phyloP scores from a whole-genome alignment of 371 early-diverging fungal genomes.

The Zopfochytrium polystomum region DNA sequence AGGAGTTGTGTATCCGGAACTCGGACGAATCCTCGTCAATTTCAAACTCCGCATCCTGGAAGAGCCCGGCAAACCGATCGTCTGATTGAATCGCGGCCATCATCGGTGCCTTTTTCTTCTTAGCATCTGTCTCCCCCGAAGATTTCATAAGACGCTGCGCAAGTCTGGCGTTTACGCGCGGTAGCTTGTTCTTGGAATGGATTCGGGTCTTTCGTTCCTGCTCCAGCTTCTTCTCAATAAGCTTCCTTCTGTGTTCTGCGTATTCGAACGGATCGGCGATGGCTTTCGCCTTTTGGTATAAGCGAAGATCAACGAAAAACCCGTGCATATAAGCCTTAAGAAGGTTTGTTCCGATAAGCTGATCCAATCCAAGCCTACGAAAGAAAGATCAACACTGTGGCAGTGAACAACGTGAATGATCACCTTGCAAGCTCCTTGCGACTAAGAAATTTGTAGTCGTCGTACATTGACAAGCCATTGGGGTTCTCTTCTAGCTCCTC shows the following conservation, averaged over 20 bases:
- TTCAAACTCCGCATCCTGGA: slow-evolving; percentile 89
- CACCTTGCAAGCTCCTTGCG: slow-evolving; percentile 74
- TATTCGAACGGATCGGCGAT: slow-evolving; percentile 97
- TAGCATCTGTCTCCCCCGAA: slow-evolving; percentile 41
- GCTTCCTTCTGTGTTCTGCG: slow-evolving; percentile 78
- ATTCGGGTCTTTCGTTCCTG: slow-evolving; percentile 88
- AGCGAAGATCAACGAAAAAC: slow-evolving; percentile 91
- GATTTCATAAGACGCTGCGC: slow-evolving; percentile 70
- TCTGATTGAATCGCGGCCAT: slow-evolving; percentile 65
- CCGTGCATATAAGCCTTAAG: slow-evolving; percentile 98
- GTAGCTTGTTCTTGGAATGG: slow-evolving; percentile 78
- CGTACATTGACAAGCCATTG: slow-evolving; percentile 74
- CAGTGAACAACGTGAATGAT: not conserved
- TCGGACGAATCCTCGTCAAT: slow-evolving; percentile 85
- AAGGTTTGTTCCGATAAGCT: slow-evolving; percentile 88
- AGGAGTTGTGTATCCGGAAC: slow-evolving; percentile 82
- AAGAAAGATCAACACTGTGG: not conserved
- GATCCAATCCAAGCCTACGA: slow-evolving; percentile 79
- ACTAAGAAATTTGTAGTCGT: slow-evolving; percentile 96
- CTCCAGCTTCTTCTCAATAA: slow-evolving; percentile 77
- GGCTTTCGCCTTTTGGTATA: slow-evolving; percentile 91
- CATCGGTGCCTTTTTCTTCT: slow-evolving; percentile 45
- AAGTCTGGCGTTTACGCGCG: slow-evolving; percentile 83
- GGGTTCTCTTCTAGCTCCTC: slow-evolving; percentile 97
- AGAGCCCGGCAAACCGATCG: slow-evolving; percentile 82